Percentiles rank a stretch among this genome's conserved stretches.
These are phyloP conservation scores for Paramyrothecium sp. DNA, from an alignment of 2,329 filamentous ascomycete species.

Conservation along the genomic window DNA sequence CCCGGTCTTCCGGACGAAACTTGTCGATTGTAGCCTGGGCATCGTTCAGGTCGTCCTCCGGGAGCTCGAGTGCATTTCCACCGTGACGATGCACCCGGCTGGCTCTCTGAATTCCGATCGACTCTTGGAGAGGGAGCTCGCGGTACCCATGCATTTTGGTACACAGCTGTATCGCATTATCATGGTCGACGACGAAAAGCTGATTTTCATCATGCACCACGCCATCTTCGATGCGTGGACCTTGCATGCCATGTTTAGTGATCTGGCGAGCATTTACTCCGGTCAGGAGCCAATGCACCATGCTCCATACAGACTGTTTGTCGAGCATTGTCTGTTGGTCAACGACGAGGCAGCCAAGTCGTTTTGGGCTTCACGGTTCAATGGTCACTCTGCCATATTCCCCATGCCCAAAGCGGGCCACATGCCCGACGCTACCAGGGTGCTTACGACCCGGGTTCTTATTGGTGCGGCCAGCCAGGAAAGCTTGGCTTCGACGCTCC, in stretches of 20 bases:
- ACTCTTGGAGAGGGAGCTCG: background rate
- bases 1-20: slow-evolving; percentile 1
- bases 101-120: background rate
- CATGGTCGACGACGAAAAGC: background rate
- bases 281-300: background rate
- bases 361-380: slow-evolving; percentile 3
- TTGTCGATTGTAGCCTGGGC: background rate
- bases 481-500: background rate
- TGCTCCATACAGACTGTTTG: background rate
- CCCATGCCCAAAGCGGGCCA: background rate
- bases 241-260: background rate
- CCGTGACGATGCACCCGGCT: background rate
- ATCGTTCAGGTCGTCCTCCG: slow-evolving; percentile 2
- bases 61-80: background rate
- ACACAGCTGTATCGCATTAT: background rate
- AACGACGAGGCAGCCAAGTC: background rate
- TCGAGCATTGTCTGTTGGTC: background rate
- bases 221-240: slow-evolving; percentile 1
- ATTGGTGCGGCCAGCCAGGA: background rate
- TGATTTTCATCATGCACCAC: slow-evolving; percentile 1
- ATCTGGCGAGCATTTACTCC: background rate
- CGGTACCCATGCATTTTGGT: background rate
- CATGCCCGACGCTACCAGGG: background rate
- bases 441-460: background rate
- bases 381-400: background rate